Evolutionary conservation across 345 rosid species (phyloP).

Genomic region (Anacardium occidentale): DNA sequence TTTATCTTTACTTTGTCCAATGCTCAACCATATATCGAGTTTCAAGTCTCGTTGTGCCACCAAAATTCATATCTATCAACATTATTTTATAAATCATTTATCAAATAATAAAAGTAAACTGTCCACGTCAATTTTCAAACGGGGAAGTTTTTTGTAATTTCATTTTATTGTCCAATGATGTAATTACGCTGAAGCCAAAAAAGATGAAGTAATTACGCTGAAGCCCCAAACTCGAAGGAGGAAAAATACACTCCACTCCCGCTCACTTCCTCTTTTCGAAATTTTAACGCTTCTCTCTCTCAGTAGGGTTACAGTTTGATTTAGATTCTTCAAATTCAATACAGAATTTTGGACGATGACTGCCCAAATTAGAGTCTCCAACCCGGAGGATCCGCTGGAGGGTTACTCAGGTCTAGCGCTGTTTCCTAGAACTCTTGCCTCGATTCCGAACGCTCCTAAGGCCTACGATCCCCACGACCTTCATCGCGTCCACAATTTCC

Average conservation of each 20-base stretch:
- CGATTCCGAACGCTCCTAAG: constrained; percentile 34
- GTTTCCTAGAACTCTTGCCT: constrained; percentile 57
- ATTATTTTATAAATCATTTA: too few relatives aligned
- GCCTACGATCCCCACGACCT: constrained; percentile 41
- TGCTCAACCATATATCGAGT: too few relatives aligned
- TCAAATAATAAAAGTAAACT: too few relatives aligned
- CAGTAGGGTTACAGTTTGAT: neutral
- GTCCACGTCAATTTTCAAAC: neutral
- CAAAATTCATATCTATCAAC: too few relatives aligned
- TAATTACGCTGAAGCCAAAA: neutral
- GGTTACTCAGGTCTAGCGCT: constrained; percentile 56
- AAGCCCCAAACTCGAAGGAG: neutral
- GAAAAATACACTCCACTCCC: constrained; percentile 10
- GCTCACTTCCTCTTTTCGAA: constrained; percentile 31
- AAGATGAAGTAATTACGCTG: neutral
- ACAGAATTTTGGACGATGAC: neutral
- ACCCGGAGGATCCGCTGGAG: constrained; percentile 49
- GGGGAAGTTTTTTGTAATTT: neutral
- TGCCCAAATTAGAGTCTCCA: constrained; percentile 9
- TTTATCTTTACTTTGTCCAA: too few relatives aligned
- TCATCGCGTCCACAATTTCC: constrained; percentile 47
- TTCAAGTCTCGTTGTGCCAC: too few relatives aligned
- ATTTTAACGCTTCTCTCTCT: neutral
- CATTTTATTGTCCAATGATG: neutral
- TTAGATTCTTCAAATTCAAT: neutral